Percentiles rank a stretch among this genome's conserved stretches.
Conservation (phyloP, 352 stramenopile genomes). For the Phytopythium chamaehyphon region DNA sequence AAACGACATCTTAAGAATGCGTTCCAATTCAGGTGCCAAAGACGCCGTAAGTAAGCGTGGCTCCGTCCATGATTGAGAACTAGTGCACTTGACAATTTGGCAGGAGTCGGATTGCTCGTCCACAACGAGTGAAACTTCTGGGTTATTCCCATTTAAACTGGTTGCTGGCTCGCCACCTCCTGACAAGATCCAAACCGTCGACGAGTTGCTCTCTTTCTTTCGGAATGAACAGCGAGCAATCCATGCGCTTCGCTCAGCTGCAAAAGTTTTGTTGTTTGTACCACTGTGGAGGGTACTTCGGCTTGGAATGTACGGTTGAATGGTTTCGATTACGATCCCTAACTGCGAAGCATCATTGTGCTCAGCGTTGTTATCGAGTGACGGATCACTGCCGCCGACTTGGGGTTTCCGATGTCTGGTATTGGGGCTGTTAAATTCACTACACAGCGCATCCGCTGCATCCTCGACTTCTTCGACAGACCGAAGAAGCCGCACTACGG, state of each 20-base stretch:
- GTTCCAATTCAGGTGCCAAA: conserved; percentile 31
- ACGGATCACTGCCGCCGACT: too few species aligned
- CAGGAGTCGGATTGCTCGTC: conserved; percentile 21
- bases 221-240: conserved; percentile 47
- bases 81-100: conserved; percentile 57
- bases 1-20: conserved; percentile 31
- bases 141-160: neutral
- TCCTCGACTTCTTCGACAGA: conserved; percentile 10
- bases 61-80: conserved; percentile 44
- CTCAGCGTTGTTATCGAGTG: neutral
- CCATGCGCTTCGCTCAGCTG: conserved; percentile 31
- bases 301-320: conserved; percentile 49
- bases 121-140: conserved; percentile 4
- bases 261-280: neutral
- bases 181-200: conserved; percentile 57
- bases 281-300: conserved; percentile 2
- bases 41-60: conserved; percentile 34
- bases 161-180: conserved; percentile 8
- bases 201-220: conserved; percentile 42
- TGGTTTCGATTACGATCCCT: conserved; percentile 10
- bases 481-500: conserved; percentile 9
- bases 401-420: too few species aligned
- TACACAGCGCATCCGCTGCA: conserved; percentile 13
- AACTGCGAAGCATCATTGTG: neutral
- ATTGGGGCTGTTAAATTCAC: neutral